phyloP scores from a whole-genome alignment of 768 basidiomycete genomes.

The Suillus cothurnatus region DNA sequence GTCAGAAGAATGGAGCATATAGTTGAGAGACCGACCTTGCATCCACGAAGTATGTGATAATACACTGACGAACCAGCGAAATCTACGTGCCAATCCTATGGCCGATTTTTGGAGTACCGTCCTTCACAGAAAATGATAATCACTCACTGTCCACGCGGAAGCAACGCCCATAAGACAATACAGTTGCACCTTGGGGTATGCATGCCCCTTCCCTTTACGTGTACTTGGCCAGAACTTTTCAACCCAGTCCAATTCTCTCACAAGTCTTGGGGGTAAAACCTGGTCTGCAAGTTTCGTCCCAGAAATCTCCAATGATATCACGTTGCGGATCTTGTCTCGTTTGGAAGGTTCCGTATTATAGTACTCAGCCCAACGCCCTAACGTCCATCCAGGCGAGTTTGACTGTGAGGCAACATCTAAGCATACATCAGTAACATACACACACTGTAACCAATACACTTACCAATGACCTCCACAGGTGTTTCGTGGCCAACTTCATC shows the following conservation, averaged over 20 bases:
- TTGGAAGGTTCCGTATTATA: conserved; percentile 65
- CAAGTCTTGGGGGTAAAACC: conserved; percentile 81
- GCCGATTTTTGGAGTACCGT: conserved; percentile 2
- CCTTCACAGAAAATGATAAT: background rate
- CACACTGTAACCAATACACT: conserved; percentile 18
- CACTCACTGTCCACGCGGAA: conserved; percentile 90
- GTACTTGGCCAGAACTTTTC: conserved; percentile 92
- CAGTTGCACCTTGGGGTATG: conserved; percentile 91
- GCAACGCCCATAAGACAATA: conserved; percentile 98
- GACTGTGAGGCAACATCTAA: conserved; percentile 89
- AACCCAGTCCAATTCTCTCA: conserved; percentile 94
- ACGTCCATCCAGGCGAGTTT: conserved; percentile 82
- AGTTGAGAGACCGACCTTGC: conserved; percentile 57
- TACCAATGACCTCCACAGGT: conserved; percentile 92
- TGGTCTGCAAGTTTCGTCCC: conserved; percentile 78
- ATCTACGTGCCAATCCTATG: conserved; percentile 96
- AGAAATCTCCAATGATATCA: conserved; percentile 93
- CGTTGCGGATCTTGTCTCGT: conserved; percentile 89
- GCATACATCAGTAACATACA: conserved; percentile 10
- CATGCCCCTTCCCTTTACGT: conserved; percentile 68
- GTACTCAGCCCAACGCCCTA: conserved; percentile 91
- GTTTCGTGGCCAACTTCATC: conserved; percentile 75
- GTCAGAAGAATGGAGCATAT: background rate
- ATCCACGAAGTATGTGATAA: conserved; percentile 87
- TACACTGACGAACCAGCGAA: conserved; percentile 99